Percentiles rank a stretch among this genome's conserved stretches.
phyloP scores from a whole-genome alignment of 306 rosid species.

The Comarum palustre region DNA sequence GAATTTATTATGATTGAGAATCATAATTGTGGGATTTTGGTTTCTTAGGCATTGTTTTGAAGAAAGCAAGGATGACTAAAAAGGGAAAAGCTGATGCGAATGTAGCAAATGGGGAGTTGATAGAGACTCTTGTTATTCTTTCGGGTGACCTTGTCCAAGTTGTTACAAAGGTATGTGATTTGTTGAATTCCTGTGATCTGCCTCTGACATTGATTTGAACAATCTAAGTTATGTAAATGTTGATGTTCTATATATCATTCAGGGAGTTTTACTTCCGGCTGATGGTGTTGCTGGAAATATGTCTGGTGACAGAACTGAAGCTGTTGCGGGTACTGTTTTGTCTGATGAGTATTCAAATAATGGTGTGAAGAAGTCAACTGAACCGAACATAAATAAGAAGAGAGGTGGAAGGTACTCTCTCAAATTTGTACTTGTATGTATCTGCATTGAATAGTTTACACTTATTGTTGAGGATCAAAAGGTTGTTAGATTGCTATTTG shows the following conservation, averaged over 20 bases:
- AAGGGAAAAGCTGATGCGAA: constrained; percentile 54
- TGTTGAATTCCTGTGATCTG: constrained; percentile 6
- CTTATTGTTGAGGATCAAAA: background rate
- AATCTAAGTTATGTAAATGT: constrained; percentile 20
- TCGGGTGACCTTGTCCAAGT: constrained; percentile 78
- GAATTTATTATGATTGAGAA: background rate
- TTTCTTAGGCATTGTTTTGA: constrained; percentile 64
- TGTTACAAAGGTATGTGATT: constrained; percentile 61
- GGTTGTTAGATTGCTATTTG: background rate
- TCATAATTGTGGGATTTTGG: constrained; percentile 5
- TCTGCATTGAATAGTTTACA: background rate
- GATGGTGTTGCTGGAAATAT: constrained; percentile 47
- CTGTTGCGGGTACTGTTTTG: constrained; percentile 31
- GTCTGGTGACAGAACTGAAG: constrained; percentile 41
- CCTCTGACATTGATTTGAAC: background rate
- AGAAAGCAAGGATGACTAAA: constrained; percentile 73
- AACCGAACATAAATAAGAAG: constrained; percentile 29
- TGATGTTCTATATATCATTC: constrained; percentile 24
- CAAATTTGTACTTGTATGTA: constrained; percentile 20
- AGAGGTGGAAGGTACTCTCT: constrained; percentile 52
- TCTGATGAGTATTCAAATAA: constrained; percentile 26
- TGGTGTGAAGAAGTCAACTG: constrained; percentile 32
- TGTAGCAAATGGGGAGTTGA: constrained; percentile 41
- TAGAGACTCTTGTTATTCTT: constrained; percentile 64
- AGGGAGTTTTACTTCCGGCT: constrained; percentile 64